Evolutionary conservation across 2,329 filamentous ascomycete species (phyloP).

Genomic region (Aspergillus sp.): DNA sequence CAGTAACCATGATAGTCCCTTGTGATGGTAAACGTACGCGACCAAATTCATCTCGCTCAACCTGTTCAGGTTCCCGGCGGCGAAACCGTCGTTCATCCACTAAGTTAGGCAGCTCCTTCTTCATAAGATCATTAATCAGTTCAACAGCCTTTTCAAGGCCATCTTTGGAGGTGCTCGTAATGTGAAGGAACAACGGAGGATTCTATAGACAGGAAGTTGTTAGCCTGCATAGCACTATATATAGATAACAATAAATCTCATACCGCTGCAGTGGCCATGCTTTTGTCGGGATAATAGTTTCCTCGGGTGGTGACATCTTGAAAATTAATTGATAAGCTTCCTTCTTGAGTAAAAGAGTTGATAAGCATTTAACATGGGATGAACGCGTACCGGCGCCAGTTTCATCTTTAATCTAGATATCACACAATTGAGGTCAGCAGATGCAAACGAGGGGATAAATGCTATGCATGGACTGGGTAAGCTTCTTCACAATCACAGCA

Average conservation of each 20-base stretch:
- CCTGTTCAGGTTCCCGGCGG: constrained; percentile 72
- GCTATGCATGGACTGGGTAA: constrained; percentile 67
- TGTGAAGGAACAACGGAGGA: constrained; percentile 89
- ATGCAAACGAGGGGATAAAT: constrained; percentile 70
- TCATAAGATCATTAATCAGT: constrained; percentile 92
- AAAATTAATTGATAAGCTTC: constrained; percentile 59
- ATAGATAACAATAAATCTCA: constrained; percentile 38
- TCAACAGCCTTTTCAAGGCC: constrained; percentile 85
- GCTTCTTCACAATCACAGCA: constrained; percentile 62
- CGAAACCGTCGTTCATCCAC: constrained; percentile 93
- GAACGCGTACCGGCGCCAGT: constrained; percentile 96
- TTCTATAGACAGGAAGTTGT: constrained; percentile 56
- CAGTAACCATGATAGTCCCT: constrained; percentile 10
- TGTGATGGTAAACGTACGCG: constrained; percentile 59
- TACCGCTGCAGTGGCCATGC: constrained; percentile 91
- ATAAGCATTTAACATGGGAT: constrained; percentile 45
- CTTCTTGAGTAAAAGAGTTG: constrained; percentile 50
- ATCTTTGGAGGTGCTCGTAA: constrained; percentile 87
- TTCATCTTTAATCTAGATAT: constrained; percentile 98
- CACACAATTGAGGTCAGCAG: constrained; percentile 89
- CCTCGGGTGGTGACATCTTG: constrained; percentile 99
- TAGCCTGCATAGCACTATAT: neutral
- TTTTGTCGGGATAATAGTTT: constrained; percentile 96
- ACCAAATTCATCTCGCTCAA: constrained; percentile 88
- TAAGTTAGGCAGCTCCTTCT: constrained; percentile 90